Evolutionary conservation across 148 eudicot genomes (phyloP).

Genomic region (Persicaria maculosa): DNA sequence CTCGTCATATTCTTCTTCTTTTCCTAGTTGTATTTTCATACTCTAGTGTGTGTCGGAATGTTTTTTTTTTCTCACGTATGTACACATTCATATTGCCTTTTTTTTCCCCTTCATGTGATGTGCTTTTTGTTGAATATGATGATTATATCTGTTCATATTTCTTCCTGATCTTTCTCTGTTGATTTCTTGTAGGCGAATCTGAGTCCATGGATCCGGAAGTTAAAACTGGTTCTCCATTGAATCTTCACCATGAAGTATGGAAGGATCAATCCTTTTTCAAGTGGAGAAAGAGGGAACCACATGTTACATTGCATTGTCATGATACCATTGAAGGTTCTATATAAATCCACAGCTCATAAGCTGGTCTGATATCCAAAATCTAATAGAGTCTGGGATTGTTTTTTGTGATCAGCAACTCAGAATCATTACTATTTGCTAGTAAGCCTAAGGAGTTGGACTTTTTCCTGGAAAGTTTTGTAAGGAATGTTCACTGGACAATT

Average conservation of each 20-base stretch:
- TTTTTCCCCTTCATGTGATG: background rate
- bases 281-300: conserved; percentile 96
- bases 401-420: no score
- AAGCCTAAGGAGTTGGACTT: no score
- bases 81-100: background rate
- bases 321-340: conserved; percentile 69
- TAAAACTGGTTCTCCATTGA: conserved; percentile 40
- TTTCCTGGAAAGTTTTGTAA: no score
- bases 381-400: no score
- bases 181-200: conserved; percentile 1
- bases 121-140: background rate
- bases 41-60: no score
- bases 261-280: conserved; percentile 79
- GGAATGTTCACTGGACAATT: no score
- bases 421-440: no score
- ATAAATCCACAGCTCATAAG: background rate
- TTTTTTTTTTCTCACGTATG: no score
- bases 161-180: background rate
- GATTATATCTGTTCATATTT: background rate
- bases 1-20: no score
- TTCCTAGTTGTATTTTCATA: no score
- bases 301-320: conserved; percentile 81
- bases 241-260: conserved; percentile 55
- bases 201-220: conserved; percentile 41
- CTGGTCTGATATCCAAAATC: background rate